Evolutionary conservation across 2,329 filamentous ascomycete species (phyloP).

Genomic region (Lasiodiplodia hormozganensis): DNA sequence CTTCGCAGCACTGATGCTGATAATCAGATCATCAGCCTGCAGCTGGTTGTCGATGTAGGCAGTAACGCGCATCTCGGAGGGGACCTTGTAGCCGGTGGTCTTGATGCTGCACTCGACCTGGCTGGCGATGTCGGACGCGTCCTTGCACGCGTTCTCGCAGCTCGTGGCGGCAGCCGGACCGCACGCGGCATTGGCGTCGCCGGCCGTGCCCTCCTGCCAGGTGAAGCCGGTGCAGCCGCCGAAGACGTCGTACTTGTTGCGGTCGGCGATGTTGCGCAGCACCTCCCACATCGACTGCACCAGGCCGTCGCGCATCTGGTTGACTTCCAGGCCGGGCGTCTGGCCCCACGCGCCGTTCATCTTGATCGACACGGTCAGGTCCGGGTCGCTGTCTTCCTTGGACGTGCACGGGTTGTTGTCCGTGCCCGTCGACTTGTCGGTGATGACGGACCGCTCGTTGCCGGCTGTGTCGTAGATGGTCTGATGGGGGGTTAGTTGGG

Average conservation of each 20-base stretch:
- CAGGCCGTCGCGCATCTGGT: constrained; percentile 22
- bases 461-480: constrained; percentile 8
- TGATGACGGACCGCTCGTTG: constrained; percentile 15
- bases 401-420: constrained; percentile 21
- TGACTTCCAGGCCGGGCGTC: constrained; percentile 1
- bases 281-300: constrained; percentile 15
- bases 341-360: constrained; percentile 23
- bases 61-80: neutral
- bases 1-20: neutral
- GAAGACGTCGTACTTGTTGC: constrained; percentile 10
- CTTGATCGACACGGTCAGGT: constrained; percentile 4
- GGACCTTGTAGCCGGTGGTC: neutral
- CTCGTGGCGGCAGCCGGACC: neutral
- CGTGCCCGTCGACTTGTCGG: neutral
- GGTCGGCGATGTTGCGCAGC: constrained; percentile 4
- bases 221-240: neutral
- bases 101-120: neutral
- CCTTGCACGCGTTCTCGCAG: constrained; percentile 2
- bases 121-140: neutral
- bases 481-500: neutral
- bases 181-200: neutral
- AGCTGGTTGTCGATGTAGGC: constrained; percentile 5
- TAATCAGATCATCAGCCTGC: constrained; percentile 4
- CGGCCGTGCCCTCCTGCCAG: neutral
- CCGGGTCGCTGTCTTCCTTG: neutral